Base-by-base conservation (phyloP, 805 yeast genomes). In the Saccharomycopsis fermentans region DNA sequence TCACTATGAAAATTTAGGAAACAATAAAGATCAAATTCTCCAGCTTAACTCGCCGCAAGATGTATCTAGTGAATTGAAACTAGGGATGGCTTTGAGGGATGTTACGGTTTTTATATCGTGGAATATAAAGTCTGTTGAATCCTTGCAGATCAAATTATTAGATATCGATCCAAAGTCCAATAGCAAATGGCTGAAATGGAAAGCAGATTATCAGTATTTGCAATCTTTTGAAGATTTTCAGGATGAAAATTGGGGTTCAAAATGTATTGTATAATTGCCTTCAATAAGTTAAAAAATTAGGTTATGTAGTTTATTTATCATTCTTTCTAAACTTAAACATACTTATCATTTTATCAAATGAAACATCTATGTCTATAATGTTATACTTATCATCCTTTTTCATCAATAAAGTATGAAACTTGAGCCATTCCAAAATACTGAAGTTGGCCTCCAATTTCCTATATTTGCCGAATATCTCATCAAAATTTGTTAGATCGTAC, bases 11-110 rank as follows among this genome's bases (percentile, higher is more conserved):
- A 68, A 69, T 50, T 66, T 72, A 48, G 67, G 67, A 50, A 55
- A 58, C 39, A 59, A 60, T 35, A 56, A 36, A 43, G 69, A 73
- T 51, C 59, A 65, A 39, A 72, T 72, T 58, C 58, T 72, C 27
- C 65, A 70, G 1, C 66, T 71, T 1, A 63, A 62, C 24, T 60
- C 39, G 17, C 55, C 35, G 12, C 24, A 66, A 6, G 74, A 72
- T 57, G 75, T 77, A 3, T 71, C 71, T 62, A 70, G 68, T 8
- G 71, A 70, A 52, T 68, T 80, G 50, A 69, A 76, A 12, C 63
- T 76, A 34, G 77, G 79, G 4, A 82, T 82, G 86, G 73, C 85
- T 0, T 67, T 77, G 35, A 71, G 87, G 37, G 87, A 82, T 65
- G 82, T 82, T 29, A 81, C 85, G 0, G 64, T 82, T 17, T 75